These are phyloP conservation scores for Leptographium lundbergii DNA, from an alignment of 2,329 filamentous ascomycete genomes.

Conservation along the genomic window DNA sequence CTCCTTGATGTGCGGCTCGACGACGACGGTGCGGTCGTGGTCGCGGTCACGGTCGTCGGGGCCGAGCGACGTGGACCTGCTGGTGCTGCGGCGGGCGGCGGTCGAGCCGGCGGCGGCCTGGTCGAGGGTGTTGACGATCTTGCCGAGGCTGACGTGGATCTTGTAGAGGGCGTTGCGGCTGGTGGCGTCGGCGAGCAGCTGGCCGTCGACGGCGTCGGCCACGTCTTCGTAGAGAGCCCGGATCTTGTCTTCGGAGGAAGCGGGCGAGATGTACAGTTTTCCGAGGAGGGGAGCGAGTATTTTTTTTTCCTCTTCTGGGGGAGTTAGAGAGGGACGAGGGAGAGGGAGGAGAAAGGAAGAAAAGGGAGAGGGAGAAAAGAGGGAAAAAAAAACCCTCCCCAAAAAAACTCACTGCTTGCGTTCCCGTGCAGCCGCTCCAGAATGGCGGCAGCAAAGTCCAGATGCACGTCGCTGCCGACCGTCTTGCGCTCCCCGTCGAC, in stretches of 20 bases:
- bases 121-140: conserved; percentile 50
- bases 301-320: conserved; percentile 73
- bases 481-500: conserved; percentile 46
- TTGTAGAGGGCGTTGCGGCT: conserved; percentile 55
- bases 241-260: conserved; percentile 46
- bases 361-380: background rate
- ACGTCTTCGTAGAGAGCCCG: conserved; percentile 45
- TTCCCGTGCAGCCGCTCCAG: conserved; percentile 59
- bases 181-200: conserved; percentile 45
- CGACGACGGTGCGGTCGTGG: conserved; percentile 14
- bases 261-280: conserved; percentile 67
- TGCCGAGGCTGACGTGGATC: conserved; percentile 53
- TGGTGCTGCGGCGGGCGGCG: conserved; percentile 24
- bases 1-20: conserved; percentile 32
- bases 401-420: conserved; percentile 46
- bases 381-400: background rate
- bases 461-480: conserved; percentile 66
- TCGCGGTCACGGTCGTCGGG: conserved; percentile 15
- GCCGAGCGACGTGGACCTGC: conserved; percentile 30
- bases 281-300: conserved; percentile 62
- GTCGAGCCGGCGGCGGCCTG: conserved; percentile 17
- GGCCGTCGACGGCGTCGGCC: conserved; percentile 49
- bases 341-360: background rate
- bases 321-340: conserved; percentile 15
- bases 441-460: conserved; percentile 65